A percentile compares a stretch with the other conserved stretches of the same genome.
phyloP scores from a whole-genome alignment of 306 rosid species.

The Quercus ilex region DNA sequence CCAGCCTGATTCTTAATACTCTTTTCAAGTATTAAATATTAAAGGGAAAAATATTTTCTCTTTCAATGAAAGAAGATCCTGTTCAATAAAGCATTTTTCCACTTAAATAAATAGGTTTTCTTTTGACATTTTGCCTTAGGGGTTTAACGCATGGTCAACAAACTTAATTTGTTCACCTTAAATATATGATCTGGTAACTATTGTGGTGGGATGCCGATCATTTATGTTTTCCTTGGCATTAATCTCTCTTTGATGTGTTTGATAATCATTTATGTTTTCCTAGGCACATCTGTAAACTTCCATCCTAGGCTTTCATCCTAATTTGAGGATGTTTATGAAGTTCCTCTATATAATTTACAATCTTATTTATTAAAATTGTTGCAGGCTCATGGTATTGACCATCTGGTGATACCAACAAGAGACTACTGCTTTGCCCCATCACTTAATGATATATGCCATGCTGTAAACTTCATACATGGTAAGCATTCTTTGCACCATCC shows the following conservation, averaged over 20 bases:
- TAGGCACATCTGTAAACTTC: neutral
- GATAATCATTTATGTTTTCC: neutral
- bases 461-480: conserved; percentile 84
- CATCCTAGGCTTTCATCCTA: neutral
- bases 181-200: neutral
- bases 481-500: conserved; percentile 13
- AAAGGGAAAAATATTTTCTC: neutral
- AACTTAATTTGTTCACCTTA: neutral
- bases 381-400: conserved; percentile 86
- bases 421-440: conserved; percentile 97
- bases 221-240: neutral
- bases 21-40: too few relatives aligned
- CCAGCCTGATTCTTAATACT: neutral
- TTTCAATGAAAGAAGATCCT: neutral
- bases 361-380: conserved; percentile 12
- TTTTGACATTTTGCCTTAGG: neutral
- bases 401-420: conserved; percentile 92
- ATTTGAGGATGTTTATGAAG: neutral
- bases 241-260: neutral
- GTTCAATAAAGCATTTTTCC: neutral
- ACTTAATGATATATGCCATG: conserved; percentile 47
- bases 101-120: neutral
- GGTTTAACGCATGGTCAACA: neutral
- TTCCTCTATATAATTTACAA: neutral
- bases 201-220: neutral